These are phyloP conservation scores for Penicillium psychrosexuale DNA, from an alignment of 2,329 filamentous ascomycete genomes.

Conservation along the genomic window DNA sequence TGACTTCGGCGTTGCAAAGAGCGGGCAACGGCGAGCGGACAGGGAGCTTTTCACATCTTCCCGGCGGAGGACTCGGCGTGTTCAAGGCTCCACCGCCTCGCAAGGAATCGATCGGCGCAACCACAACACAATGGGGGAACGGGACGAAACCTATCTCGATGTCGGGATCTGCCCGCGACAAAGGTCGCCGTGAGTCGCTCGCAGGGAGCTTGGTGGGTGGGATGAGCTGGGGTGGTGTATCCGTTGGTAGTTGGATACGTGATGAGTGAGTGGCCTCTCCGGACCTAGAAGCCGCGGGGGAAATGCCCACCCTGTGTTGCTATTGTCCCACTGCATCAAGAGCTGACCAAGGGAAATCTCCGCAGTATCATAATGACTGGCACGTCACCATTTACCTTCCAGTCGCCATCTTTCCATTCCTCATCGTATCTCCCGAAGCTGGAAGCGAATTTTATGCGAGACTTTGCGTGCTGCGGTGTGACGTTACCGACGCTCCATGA, in stretches of 20 bases:
- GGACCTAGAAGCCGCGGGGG: constrained; percentile 1
- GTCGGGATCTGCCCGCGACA: constrained; percentile 48
- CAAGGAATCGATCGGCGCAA: constrained; percentile 55
- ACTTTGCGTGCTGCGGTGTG: constrained; percentile 92
- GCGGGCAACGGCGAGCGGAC: constrained; percentile 43
- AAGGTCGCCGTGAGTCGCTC: constrained; percentile 56
- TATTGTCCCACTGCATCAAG: constrained; percentile 23
- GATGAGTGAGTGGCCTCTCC: constrained; percentile 75
- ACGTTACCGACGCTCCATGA: constrained; percentile 90
- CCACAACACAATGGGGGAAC: constrained; percentile 54
- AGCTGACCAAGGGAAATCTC: constrained; percentile 29
- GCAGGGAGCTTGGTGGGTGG: constrained; percentile 66
- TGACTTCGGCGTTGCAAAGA: constrained; percentile 59
- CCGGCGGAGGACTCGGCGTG: constrained; percentile 37
- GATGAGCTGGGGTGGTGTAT: constrained; percentile 96
- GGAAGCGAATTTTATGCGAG: constrained; percentile 95
- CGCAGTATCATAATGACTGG: constrained; percentile 88
- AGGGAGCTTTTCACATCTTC: constrained; percentile 45
- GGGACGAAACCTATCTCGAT: constrained; percentile 62
- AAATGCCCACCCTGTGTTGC: constrained; percentile 12
- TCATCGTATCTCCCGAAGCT: constrained; percentile 95
- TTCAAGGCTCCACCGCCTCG: constrained; percentile 45
- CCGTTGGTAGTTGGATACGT: constrained; percentile 92
- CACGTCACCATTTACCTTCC: constrained; percentile 86
- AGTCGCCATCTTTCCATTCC: constrained; percentile 94